Conservation (phyloP, 2,329 filamentous ascomycete genomes). For the Hymenoscyphus occultus region DNA sequence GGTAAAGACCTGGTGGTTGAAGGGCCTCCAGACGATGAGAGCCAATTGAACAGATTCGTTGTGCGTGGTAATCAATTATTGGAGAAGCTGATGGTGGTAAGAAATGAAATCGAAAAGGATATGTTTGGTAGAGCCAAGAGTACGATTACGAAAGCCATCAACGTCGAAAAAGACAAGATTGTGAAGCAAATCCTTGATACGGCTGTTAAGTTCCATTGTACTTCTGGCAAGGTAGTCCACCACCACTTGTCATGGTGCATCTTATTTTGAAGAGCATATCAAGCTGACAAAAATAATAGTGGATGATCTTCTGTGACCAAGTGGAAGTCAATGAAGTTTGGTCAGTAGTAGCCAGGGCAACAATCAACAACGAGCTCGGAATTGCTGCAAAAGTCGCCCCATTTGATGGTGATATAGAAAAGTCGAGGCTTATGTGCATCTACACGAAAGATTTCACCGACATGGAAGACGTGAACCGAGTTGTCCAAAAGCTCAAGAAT, state of each 20-base stretch:
- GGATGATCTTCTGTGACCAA: slow-evolving; percentile 67
- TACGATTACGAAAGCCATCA: slow-evolving; percentile 25
- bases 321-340: slow-evolving; percentile 60
- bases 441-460: slow-evolving; percentile 77
- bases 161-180: slow-evolving; percentile 42
- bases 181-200: slow-evolving; percentile 56
- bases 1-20: slow-evolving; percentile 34
- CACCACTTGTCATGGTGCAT: background rate
- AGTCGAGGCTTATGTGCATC: slow-evolving; percentile 64
- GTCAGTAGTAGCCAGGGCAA: slow-evolving; percentile 63
- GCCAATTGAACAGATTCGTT: slow-evolving; percentile 24
- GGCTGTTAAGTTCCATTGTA: slow-evolving; percentile 56
- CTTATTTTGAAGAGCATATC: background rate
- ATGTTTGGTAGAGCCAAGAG: slow-evolving; percentile 20
- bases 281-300: slow-evolving; percentile 44
- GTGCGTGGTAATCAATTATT: slow-evolving; percentile 30
- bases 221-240: slow-evolving; percentile 60
- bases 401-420: slow-evolving; percentile 41
- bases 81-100: slow-evolving; percentile 38
- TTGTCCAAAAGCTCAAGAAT: slow-evolving; percentile 60
- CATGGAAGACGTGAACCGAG: slow-evolving; percentile 63
- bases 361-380: slow-evolving; percentile 67
- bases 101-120: slow-evolving; percentile 49
- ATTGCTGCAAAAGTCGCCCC: slow-evolving; percentile 71
- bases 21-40: slow-evolving; percentile 27